Conservation (phyloP, 345 rosid genomes). For the Syzygium aromaticum region DNA sequence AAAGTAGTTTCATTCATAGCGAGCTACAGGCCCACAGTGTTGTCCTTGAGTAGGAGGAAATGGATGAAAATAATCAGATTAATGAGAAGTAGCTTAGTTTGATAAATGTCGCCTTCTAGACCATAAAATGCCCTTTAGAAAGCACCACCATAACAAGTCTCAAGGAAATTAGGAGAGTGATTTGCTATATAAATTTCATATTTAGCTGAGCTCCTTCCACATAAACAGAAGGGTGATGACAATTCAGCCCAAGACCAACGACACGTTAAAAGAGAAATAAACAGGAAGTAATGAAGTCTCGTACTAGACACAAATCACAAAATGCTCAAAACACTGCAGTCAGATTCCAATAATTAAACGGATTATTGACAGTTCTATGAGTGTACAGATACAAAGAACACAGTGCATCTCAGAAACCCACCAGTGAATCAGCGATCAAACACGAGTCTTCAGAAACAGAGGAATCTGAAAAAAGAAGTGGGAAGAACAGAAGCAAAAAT, state of each 20-base stretch:
- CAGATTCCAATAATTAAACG: neutral
- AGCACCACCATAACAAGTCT: neutral
- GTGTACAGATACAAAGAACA: neutral
- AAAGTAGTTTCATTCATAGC: neutral
- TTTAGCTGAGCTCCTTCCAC: neutral
- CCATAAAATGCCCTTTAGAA: neutral
- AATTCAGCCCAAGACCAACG: neutral
- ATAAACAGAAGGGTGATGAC: neutral
- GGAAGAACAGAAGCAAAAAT: neutral
- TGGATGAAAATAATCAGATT: neutral
- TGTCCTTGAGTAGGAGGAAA: neutral
- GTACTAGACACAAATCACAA: neutral
- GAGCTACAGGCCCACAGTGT: neutral
- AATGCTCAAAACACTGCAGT: neutral
- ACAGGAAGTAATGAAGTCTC: neutral
- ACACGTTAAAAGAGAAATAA: neutral
- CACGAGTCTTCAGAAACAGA: neutral
- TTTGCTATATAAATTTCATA: neutral
- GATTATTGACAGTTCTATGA: neutral
- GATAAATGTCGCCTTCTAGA: neutral
- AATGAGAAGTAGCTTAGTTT: neutral
- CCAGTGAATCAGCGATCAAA: neutral
- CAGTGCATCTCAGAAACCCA: neutral
- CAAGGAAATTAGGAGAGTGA: neutral
- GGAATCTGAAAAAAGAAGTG: neutral